Evolutionary conservation across 495 filamentous ascomycete species (phyloP).

Genomic region (Xylaria cubensis): DNA sequence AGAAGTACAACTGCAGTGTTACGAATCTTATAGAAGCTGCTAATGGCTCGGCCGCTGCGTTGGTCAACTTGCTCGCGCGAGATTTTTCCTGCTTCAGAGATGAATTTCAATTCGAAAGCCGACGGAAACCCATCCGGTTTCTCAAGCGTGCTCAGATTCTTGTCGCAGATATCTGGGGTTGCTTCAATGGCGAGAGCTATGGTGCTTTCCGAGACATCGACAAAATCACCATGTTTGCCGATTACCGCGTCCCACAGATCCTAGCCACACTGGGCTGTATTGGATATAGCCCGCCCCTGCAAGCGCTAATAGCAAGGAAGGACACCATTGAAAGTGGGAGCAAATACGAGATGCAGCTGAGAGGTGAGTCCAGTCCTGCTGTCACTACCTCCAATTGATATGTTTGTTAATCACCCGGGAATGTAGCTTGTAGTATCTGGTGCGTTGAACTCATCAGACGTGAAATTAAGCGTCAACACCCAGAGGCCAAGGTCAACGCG

Average conservation of each 20-base stretch:
- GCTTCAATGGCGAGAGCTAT: conserved; percentile 79
- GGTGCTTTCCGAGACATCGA: conserved; percentile 91
- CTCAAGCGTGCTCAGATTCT: conserved; percentile 96
- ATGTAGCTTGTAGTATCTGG: conserved; percentile 81
- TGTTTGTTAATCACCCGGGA: conserved; percentile 1
- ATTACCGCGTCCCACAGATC: conserved; percentile 96
- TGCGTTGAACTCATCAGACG: conserved; percentile 85
- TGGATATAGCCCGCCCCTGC: conserved; percentile 79
- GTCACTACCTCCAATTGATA: background rate
- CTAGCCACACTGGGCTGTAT: conserved; percentile 84
- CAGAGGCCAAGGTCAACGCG: conserved; percentile 78
- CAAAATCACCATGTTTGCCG: conserved; percentile 98
- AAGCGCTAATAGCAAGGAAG: conserved; percentile 67
- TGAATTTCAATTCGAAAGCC: conserved; percentile 72
- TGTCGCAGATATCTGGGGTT: conserved; percentile 94
- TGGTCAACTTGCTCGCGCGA: conserved; percentile 81
- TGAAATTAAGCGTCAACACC: conserved; percentile 78
- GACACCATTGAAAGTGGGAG: conserved; percentile 72
- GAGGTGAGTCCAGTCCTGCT: conserved; percentile 61
- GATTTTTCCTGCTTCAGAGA: conserved; percentile 90
- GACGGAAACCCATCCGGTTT: conserved; percentile 72
- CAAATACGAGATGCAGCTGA: conserved; percentile 85
- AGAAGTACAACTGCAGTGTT: conserved; percentile 83
- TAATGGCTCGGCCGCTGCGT: conserved; percentile 76
- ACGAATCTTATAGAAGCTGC: conserved; percentile 76